A percentile compares a stretch with the other conserved stretches of the same genome.
Evolutionary conservation across 2,329 filamentous ascomycete genomes (phyloP).

Genomic region (Alternaria brassicae): DNA sequence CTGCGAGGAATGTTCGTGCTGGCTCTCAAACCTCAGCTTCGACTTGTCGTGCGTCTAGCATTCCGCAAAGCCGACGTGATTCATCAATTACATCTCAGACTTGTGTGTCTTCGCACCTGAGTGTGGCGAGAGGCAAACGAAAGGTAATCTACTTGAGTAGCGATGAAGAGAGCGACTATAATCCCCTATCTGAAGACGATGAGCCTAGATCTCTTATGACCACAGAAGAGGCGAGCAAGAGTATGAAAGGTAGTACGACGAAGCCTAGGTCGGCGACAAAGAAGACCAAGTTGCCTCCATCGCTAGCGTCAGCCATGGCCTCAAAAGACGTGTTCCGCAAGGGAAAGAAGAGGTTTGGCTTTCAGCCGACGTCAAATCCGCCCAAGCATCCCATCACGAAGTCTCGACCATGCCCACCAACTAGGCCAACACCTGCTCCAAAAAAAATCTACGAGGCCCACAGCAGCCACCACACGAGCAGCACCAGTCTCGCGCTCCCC

Average conservation of each 20-base stretch:
- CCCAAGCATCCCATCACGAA: neutral
- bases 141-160: slow-evolving; percentile 12
- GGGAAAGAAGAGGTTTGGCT: slow-evolving; percentile 15
- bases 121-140: slow-evolving; percentile 6
- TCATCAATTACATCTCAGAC: slow-evolving; percentile 6
- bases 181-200: slow-evolving; percentile 5
- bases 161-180: slow-evolving; percentile 15
- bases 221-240: neutral
- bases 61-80: neutral
- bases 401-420: neutral
- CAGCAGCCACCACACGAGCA: neutral
- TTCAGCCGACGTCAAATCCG: neutral
- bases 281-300: neutral
- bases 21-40: slow-evolving; percentile 9
- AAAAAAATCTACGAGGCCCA: neutral
- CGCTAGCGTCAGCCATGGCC: neutral
- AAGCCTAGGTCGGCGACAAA: neutral
- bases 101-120: neutral
- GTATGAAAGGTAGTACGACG: neutral
- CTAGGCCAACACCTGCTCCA: neutral
- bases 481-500: neutral
- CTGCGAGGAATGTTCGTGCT: slow-evolving; percentile 1
- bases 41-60: neutral
- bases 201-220: slow-evolving; percentile 5
- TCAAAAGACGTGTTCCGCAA: neutral